phyloP scores from a whole-genome alignment of 495 filamentous ascomycete species.

The Glarea lozoyensis region DNA sequence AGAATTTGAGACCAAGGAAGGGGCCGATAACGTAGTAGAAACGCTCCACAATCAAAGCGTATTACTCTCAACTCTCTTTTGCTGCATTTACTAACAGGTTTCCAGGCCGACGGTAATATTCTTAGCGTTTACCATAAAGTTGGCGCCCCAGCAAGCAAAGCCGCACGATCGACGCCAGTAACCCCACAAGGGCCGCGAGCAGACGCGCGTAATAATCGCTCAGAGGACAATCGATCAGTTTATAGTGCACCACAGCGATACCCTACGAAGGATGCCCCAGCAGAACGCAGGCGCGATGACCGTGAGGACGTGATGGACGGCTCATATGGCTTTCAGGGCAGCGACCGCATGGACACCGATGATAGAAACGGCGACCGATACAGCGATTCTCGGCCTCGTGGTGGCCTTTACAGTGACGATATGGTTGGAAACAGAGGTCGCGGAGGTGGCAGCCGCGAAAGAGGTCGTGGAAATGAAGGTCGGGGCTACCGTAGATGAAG shows the following conservation, averaged over 20 bases:
- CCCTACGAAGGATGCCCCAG: too few relatives aligned
- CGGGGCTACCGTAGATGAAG: too few relatives aligned
- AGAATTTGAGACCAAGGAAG: conserved; percentile 65
- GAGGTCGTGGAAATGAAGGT: conserved; percentile 16
- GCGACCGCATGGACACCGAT: conserved; percentile 44
- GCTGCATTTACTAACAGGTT: too few relatives aligned
- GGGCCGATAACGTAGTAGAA: conserved; percentile 70
- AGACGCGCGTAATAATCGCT: conserved; percentile 18
- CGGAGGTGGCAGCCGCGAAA: conserved; percentile 25
- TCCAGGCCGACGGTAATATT: conserved; percentile 75
- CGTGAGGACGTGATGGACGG: conserved; percentile 50
- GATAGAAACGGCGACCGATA: conserved; percentile 12
- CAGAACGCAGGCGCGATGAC: conserved; percentile 38
- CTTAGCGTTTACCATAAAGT: conserved; percentile 67
- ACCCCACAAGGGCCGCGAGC: conserved; percentile 21
- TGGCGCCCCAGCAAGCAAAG: conserved; percentile 23
- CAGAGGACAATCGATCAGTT: conserved; percentile 8
- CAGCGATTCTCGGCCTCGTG: conserved; percentile 14
- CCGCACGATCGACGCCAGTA: conserved; percentile 26
- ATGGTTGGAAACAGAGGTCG: conserved; percentile 24
- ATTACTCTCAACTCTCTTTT: conserved; percentile 18
- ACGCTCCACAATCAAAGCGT: conserved; percentile 86
- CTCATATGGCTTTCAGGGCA: conserved; percentile 49
- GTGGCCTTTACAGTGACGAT: conserved; percentile 37
- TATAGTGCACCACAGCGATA: conserved; percentile 22